Conservation (phyloP, 306 rosid species). For the Dicorynia guianensis region DNA sequence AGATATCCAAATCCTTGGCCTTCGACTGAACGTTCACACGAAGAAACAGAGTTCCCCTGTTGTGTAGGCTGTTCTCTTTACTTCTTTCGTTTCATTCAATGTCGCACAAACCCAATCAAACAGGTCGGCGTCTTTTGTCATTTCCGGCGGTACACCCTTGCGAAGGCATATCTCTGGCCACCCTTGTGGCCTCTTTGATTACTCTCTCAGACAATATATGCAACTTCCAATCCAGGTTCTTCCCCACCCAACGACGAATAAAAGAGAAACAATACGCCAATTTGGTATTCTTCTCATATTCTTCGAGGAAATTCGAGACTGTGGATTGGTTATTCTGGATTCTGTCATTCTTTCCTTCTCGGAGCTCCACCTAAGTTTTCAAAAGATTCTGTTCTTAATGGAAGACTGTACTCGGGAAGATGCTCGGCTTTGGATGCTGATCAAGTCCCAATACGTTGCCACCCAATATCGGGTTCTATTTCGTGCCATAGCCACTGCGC, state of each 20-base stretch:
- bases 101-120: slow-evolving; percentile 30
- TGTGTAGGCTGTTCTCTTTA: not conserved
- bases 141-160: slow-evolving; percentile 90
- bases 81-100: slow-evolving; percentile 33
- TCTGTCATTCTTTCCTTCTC: slow-evolving; percentile 60
- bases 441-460: slow-evolving; percentile 59
- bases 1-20: too few relatives aligned
- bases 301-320: slow-evolving; percentile 64
- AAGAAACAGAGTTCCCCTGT: not conserved
- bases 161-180: slow-evolving; percentile 48
- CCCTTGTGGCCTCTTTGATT: slow-evolving; percentile 63
- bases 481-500: slow-evolving; percentile 58
- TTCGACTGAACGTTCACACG: too few relatives aligned
- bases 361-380: slow-evolving; percentile 71
- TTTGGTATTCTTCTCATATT: slow-evolving; percentile 54
- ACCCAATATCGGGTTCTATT: slow-evolving; percentile 52
- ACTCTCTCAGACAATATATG: slow-evolving; percentile 56
- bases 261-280: slow-evolving; percentile 71
- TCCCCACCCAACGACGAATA: slow-evolving; percentile 61
- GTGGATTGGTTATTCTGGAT: not conserved
- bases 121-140: slow-evolving; percentile 68
- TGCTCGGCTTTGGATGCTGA: slow-evolving; percentile 57
- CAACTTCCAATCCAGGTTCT: slow-evolving; percentile 45
- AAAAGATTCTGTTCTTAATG: slow-evolving; percentile 64
- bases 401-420: slow-evolving; percentile 67